phyloP scores from a whole-genome alignment of 352 stramenopile species.

The Phytophthora cactorum region DNA sequence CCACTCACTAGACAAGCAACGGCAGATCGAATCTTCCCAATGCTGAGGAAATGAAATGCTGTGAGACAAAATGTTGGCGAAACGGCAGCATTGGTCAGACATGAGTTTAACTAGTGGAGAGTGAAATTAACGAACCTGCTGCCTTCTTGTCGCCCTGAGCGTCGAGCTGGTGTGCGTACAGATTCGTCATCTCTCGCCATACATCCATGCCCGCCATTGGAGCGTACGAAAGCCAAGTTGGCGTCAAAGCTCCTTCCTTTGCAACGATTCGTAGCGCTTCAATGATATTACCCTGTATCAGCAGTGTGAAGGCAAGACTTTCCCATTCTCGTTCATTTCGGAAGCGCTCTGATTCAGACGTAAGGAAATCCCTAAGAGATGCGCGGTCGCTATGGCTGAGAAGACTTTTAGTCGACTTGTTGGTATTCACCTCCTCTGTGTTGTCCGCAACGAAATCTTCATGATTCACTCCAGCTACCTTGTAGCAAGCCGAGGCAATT shows the following conservation, averaged over 20 bases:
- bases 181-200: slow-evolving; percentile 67
- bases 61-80: neutral
- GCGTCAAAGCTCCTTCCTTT: slow-evolving; percentile 47
- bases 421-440: neutral
- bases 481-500: slow-evolving; percentile 29
- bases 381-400: slow-evolving; percentile 15
- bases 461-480: slow-evolving; percentile 4
- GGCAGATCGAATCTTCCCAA: slow-evolving; percentile 63
- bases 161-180: slow-evolving; percentile 70
- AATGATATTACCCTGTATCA: slow-evolving; percentile 59
- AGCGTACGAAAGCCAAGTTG: slow-evolving; percentile 69
- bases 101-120: neutral
- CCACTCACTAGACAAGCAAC: slow-evolving; percentile 48
- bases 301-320: slow-evolving; percentile 46
- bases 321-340: slow-evolving; percentile 57
- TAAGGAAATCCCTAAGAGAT: slow-evolving; percentile 24
- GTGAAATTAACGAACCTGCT: slow-evolving; percentile 37
- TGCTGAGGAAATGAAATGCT: slow-evolving; percentile 67
- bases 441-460: neutral
- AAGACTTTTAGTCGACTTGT: slow-evolving; percentile 2
- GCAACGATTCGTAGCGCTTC: slow-evolving; percentile 68
- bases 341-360: slow-evolving; percentile 35
- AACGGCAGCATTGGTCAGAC: slow-evolving; percentile 1
- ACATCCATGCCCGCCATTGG: slow-evolving; percentile 77
- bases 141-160: slow-evolving; percentile 48